Base-by-base conservation (phyloP, 768 basidiomycete genomes). In the Nidularia pulvinata region DNA sequence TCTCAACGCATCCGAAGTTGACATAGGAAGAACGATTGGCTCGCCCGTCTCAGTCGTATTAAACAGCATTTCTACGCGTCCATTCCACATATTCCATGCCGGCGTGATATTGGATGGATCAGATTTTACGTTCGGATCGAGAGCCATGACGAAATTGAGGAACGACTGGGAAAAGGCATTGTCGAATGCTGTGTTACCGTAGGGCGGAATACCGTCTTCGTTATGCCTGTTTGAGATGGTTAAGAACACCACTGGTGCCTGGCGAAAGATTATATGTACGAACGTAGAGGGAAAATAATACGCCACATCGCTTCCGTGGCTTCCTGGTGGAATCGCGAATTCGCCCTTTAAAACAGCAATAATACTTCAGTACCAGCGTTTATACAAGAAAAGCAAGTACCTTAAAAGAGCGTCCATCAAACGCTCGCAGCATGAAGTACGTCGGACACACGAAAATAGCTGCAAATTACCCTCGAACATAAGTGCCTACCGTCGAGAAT, bases 401-500 rank as follows among this genome's bases (percentile, higher is more conserved):
- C 65, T 76, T 76, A 58, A 64, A 75, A 5, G 65, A 55, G 3
- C 57, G 55, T 6, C 56, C 56, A 7, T 46, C 52, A 54, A 75
- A 73, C 11, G 72, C 71, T 10, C 56, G 55, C 37, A 75, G 54
- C 11, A 77, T 44, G 52, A 58, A 73, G 52, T 79, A 79, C 0
- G 75, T 73, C 0, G 79, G 78, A 53, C 78, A 81, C 16, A 70
- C 66, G 48, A 80, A 75, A 46, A 79, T 76, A 7, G 77, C 78
- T 72, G 48, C 14, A 42, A 34, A n/a, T n/a, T n/a, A n/a, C n/a
- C n/a, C n/a, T n/a, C n/a, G 11, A 9, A 10, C 10, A 30, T 22
- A 49, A 10, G 33, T 22, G 10, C 33, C 9, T 13, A 14, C 10
- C 37, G n/a, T 39, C 7, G 37, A 22, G 9, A 7, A 46, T 9